A percentile compares a stretch with the other conserved stretches of the same genome.
phyloP scores from a whole-genome alignment of 2,329 filamentous ascomycete species.

The Phoma herbarum region DNA sequence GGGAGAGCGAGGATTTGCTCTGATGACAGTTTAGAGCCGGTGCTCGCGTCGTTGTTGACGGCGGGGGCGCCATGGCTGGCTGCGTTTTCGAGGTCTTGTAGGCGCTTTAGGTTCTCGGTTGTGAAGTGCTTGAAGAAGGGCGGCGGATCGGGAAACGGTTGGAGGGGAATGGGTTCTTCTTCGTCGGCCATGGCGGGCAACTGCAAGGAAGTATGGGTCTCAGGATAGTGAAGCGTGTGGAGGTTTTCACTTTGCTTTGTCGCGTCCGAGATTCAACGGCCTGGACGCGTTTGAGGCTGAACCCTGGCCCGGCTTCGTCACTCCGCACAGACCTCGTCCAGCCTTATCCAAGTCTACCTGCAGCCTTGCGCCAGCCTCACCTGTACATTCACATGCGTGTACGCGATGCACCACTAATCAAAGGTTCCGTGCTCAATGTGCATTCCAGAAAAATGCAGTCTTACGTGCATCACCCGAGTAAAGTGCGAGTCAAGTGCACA shows the following conservation, averaged over 20 bases:
- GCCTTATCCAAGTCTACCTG: neutral
- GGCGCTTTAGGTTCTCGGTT: slow-evolving; percentile 71
- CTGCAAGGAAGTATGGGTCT: too few relatives aligned
- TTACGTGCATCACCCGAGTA: neutral
- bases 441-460: neutral
- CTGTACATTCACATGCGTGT: neutral
- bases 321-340: neutral
- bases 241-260: neutral
- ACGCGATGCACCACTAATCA: neutral
- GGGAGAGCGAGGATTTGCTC: slow-evolving; percentile 63
- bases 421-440: neutral
- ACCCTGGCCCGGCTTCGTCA: slow-evolving; percentile 12
- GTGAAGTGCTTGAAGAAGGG: slow-evolving; percentile 93
- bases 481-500: neutral
- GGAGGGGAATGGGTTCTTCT: slow-evolving; percentile 22
- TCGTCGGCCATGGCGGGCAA: slow-evolving; percentile 33
- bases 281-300: slow-evolving; percentile 3
- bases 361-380: neutral
- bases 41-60: neutral
- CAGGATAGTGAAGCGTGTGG: neutral
- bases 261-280: slow-evolving; percentile 4
- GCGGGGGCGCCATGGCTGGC: slow-evolving; percentile 28
- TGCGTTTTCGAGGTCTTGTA: slow-evolving; percentile 60
- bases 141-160: slow-evolving; percentile 81
- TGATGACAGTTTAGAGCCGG: slow-evolving; percentile 26